Evolutionary conservation across 768 basidiomycete genomes (phyloP), one percentile per base, ranked within the genome.

Genomic region (Harrya chromipes): DNA sequence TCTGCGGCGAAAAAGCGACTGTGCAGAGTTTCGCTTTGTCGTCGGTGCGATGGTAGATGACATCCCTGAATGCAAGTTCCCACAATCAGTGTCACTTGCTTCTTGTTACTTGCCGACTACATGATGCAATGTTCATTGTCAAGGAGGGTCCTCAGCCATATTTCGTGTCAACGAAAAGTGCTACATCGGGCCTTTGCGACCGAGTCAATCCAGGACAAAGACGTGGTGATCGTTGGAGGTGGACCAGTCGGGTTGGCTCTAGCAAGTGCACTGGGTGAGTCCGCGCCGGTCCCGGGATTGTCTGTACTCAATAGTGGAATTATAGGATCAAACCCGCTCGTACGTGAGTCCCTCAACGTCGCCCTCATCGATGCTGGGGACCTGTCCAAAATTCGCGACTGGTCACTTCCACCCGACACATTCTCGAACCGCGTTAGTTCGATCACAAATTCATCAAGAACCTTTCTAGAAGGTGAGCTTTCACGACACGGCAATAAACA

Each of bases 161-260:
- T 47, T 20, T 39, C 36, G 14, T 34, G 56, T 41, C 51, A 26
- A 47, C 54, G 42, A 41, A 49, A 29, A 10, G 21, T 26, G 8
- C 33, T 27, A 11, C 17, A 37, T 20, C 59, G 63, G 45, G 20
- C 55, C 10, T 69, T 59, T 17, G 49, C 56, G 40, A 57, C 57
- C 20, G 46, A 49, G 14, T 42, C 50, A 9, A 46, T 66, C 23
- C 71, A 80, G 51, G 79, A 88, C 33, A 84, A 79, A 56, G 97
- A 98, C 65, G 77, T 98, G 29, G 90, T 95, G 19, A 89, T 98
- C 58, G 90, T 98, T 21, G 95, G 97, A 16, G 97, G 91, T 23
- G 95, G 94, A 2, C 94, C 92, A 21, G 90, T 82, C 4, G 97
- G 97, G 4, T 77, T 99, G 35, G 88, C 94, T 12, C 72, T 99